Evolutionary conservation across 495 filamentous ascomycete genomes (phyloP), one percentile per base, ranked within the genome.

Genomic region (Haplographium delicatum): DNA sequence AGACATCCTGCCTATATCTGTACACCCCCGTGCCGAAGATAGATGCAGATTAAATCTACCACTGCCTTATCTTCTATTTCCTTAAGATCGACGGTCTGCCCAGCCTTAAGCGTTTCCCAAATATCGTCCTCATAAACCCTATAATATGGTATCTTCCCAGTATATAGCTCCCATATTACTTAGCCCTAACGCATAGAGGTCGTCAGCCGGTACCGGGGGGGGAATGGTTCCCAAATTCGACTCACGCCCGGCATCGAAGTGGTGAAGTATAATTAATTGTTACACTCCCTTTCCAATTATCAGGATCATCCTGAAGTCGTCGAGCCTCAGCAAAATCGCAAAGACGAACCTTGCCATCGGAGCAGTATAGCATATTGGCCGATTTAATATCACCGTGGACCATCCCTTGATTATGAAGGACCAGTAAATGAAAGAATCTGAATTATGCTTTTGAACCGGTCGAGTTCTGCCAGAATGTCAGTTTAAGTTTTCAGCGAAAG

Each of bases 331-430:
- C 20, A 15, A 43, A 43, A 43, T 26, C 40, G n/a, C 20, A 43
- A 5, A 43, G 22, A 15, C 20, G 40, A 27, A 43, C 22, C 40
- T 26, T 25, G 40, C 24, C 40, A 26, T 43, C 20, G 5, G 20
- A 25, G 40, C 40, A 43, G n/a, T 24, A 3, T 2, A 43, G 40
- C 40, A 43, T 43, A n/a, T 43, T 43, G 5, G 20, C 40, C 2
- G n/a, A 23, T 23, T 43, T 43, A 18, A 43, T 26, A 25, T 43
- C 40, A n/a, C 40, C 20, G n/a, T 43, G 40, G 9, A 26, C 25
- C 18, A 27, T 43, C 5, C 40, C 40, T 43, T 27, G 4, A 9
- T 10, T 23, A 25, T 43, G 40, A 1, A 43, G 40, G 5, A 9
- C 40, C 2, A 16, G 40, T 8, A 43, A 3, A 16, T 2, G 13